Evolutionary conservation across 371 early-diverging fungal species (phyloP).

Genomic region (Lichtheimia ramosa): DNA sequence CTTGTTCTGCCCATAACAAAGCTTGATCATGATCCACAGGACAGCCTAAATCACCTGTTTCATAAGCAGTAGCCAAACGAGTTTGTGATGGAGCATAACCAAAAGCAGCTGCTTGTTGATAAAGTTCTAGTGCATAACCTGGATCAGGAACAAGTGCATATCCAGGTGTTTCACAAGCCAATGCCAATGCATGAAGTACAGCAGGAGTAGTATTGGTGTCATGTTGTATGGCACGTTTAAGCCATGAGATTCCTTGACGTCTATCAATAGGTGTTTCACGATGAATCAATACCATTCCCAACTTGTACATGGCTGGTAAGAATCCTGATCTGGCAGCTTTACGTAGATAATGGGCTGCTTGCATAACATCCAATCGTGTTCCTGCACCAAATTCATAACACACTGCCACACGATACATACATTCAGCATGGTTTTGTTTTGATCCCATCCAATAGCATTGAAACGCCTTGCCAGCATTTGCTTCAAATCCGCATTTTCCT

Average conservation of each 20-base stretch:
- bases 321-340: conserved; percentile 44
- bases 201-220: conserved; percentile 79
- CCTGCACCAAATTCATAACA: conserved; percentile 92
- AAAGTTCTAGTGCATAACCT: conserved; percentile 84
- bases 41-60: conserved; percentile 84
- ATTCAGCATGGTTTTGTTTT: conserved; percentile 82
- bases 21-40: conserved; percentile 82
- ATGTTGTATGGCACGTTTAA: conserved; percentile 81
- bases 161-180: conserved; percentile 76
- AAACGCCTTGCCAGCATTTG: conserved; percentile 86
- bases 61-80: conserved; percentile 90
- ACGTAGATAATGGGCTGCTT: conserved; percentile 63
- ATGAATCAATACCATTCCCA: conserved; percentile 80
- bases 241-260: conserved; percentile 88
- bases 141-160: conserved; percentile 76
- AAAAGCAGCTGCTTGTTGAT: conserved; percentile 84
- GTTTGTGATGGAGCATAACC: conserved; percentile 93
- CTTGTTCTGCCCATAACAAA: conserved; percentile 95
- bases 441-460: conserved; percentile 81
- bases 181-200: conserved; percentile 86
- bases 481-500: conserved; percentile 62
- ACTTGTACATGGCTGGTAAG: conserved; percentile 85
- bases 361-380: conserved; percentile 68
- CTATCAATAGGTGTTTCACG: conserved; percentile 66
- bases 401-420: conserved; percentile 87